These are phyloP conservation scores for Brassica rapa DNA, from an alignment of 345 rosid species.

Conservation along the genomic window DNA sequence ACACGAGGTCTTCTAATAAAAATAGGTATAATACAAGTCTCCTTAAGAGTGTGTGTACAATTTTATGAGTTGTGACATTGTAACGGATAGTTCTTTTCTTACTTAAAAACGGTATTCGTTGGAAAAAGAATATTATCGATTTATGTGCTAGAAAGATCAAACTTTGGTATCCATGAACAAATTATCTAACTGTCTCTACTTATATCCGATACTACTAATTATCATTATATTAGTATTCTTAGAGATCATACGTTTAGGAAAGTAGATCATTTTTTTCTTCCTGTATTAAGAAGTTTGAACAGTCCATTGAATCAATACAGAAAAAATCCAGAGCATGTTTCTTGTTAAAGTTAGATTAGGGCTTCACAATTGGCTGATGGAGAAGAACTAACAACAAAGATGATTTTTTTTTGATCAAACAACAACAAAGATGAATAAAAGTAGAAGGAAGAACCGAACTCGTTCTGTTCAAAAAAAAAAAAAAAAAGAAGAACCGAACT, in stretches of 20 bases:
- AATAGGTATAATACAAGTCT: conserved; percentile 3
- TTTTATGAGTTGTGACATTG: conserved; percentile 1
- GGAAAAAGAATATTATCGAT: neutral
- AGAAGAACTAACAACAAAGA: neutral
- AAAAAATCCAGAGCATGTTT: too few relatives aligned
- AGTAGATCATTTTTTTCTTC: too few relatives aligned
- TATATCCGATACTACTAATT: neutral
- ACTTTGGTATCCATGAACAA: neutral
- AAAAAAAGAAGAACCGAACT: neutral
- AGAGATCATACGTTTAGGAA: too few relatives aligned
- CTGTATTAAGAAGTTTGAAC: too few relatives aligned
- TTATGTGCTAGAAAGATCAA: neutral
- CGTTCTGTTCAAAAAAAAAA: too few relatives aligned
- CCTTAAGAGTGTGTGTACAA: neutral
- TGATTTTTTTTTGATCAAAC: too few relatives aligned
- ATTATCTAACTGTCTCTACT: neutral
- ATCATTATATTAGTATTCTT: too few relatives aligned
- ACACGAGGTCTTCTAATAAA: conserved; percentile 26
- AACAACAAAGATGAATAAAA: neutral
- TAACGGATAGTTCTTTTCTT: conserved; percentile 8
- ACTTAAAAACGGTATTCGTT: neutral
- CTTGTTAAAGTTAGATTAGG: neutral
- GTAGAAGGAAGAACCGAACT: neutral
- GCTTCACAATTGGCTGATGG: neutral
- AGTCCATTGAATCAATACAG: too few relatives aligned